Evolutionary conservation across 441 rosid genomes (phyloP).

Genomic region (Eutrema salsugineum): DNA sequence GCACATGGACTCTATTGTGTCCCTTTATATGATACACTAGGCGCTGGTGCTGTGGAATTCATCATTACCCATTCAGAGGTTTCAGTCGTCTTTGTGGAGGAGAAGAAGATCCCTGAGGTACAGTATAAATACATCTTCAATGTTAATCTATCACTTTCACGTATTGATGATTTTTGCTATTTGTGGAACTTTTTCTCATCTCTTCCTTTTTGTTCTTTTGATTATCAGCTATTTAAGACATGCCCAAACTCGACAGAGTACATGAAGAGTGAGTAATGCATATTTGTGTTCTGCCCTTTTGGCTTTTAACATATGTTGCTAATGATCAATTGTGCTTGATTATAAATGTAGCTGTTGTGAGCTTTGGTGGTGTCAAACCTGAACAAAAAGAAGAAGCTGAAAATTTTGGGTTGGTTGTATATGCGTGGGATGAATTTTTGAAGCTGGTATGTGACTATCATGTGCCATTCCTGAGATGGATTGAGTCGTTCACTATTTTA

Average conservation of each 20-base stretch:
- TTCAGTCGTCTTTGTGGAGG: slow-evolving; percentile 87
- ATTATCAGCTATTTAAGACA: slow-evolving; percentile 73
- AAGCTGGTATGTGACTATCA: slow-evolving; percentile 45
- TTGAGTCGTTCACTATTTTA: background rate
- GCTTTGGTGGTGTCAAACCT: slow-evolving; percentile 76
- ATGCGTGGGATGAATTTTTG: slow-evolving; percentile 90
- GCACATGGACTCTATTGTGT: slow-evolving; percentile 96
- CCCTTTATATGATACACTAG: slow-evolving; percentile 92
- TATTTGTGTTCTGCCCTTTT: slow-evolving; percentile 7
- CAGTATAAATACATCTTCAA: background rate
- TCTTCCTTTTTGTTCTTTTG: slow-evolving; percentile 4
- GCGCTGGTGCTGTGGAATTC: slow-evolving; percentile 89
- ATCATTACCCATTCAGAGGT: slow-evolving; percentile 87
- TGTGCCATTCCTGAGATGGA: background rate
- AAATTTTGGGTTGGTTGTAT: slow-evolving; percentile 54
- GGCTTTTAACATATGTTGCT: background rate
- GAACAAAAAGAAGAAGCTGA: slow-evolving; percentile 66
- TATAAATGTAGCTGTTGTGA: slow-evolving; percentile 74
- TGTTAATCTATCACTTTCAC: background rate
- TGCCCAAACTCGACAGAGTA: slow-evolving; percentile 59
- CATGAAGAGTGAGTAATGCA: slow-evolving; percentile 69
- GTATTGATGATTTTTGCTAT: background rate
- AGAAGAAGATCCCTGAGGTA: slow-evolving; percentile 90
- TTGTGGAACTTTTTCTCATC: background rate
- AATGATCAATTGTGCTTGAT: slow-evolving; percentile 11